Percentiles rank a stretch among this genome's conserved stretches.
Evolutionary conservation across 768 basidiomycete species (phyloP).

Genomic region (Rhizopogon rudus): DNA sequence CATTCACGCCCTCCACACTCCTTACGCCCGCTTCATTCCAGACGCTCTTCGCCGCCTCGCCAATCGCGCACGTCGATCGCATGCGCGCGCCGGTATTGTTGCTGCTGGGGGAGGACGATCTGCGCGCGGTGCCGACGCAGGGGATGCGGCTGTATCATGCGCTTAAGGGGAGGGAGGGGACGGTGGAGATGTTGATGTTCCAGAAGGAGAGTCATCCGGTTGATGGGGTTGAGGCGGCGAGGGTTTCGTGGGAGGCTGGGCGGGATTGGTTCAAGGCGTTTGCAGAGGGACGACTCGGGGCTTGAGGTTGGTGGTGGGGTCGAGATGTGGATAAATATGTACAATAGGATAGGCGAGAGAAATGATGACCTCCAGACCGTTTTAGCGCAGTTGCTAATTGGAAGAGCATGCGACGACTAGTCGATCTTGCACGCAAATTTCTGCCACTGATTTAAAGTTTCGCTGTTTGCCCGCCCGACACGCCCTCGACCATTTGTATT

Average conservation of each 20-base stretch:
- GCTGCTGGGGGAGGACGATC: constrained; percentile 55
- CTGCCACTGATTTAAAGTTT: too few relatives aligned
- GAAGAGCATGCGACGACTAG: too few relatives aligned
- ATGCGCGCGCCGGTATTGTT: constrained; percentile 53
- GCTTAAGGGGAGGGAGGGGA: constrained; percentile 40
- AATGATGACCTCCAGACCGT: too few relatives aligned
- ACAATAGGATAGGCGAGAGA: too few relatives aligned
- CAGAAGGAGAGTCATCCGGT: constrained; percentile 59
- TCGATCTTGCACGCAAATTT: too few relatives aligned
- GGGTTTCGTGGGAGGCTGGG: constrained; percentile 46
- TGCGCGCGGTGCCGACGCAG: constrained; percentile 59
- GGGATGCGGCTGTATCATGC: constrained; percentile 62
- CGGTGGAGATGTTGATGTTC: constrained; percentile 57
- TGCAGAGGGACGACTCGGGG: neutral
- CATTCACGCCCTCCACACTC: constrained; percentile 28
- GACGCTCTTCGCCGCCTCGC: constrained; percentile 45
- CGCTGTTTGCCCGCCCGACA: too few relatives aligned
- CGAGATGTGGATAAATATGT: too few relatives aligned
- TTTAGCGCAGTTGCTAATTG: too few relatives aligned
- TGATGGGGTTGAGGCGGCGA: constrained; percentile 59
- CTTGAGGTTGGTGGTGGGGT: too few relatives aligned
- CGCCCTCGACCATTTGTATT: too few relatives aligned
- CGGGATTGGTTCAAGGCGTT: constrained; percentile 43
- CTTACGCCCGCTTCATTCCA: constrained; percentile 42
- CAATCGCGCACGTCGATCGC: constrained; percentile 47